These are phyloP conservation scores for Phytophthora cactorum DNA, from an alignment of 352 stramenopile species.

Conservation along the genomic window DNA sequence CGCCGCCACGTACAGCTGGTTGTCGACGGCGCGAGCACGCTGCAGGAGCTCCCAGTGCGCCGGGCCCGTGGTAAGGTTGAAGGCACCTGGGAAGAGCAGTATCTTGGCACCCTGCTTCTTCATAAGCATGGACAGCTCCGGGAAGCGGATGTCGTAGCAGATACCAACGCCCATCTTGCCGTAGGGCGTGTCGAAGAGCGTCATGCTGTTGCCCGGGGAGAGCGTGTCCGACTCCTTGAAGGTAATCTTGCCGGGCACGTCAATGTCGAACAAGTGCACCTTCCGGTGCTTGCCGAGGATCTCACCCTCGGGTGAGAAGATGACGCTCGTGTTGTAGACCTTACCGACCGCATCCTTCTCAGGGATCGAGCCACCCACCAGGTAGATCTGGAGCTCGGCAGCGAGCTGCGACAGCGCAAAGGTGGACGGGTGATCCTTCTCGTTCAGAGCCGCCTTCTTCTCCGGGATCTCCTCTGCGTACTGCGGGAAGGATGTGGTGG, in stretches of 20 bases:
- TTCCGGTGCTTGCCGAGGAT: slow-evolving; percentile 99
- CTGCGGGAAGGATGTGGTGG: slow-evolving; percentile 96
- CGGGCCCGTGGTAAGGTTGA: slow-evolving; percentile 93
- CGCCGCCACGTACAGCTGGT: slow-evolving; percentile 97
- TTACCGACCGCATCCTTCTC: slow-evolving; percentile 86
- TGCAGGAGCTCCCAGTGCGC: slow-evolving; percentile 99
- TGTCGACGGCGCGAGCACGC: slow-evolving; percentile 93
- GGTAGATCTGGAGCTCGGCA: slow-evolving; percentile 88
- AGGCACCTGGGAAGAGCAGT: slow-evolving; percentile 86
- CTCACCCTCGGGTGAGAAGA: slow-evolving; percentile 94
- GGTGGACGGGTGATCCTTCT: slow-evolving; percentile 83
- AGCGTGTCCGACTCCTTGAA: slow-evolving; percentile 99
- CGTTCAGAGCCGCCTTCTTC: slow-evolving; percentile 56
- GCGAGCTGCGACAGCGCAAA: slow-evolving; percentile 92
- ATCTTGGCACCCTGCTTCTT: slow-evolving; percentile 91
- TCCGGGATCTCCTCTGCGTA: slow-evolving; percentile 97
- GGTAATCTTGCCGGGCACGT: slow-evolving; percentile 98
- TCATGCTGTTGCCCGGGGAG: slow-evolving; percentile 89
- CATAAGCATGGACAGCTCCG: slow-evolving; percentile 98
- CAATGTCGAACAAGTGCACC: slow-evolving; percentile 99
- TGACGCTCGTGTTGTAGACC: slow-evolving; percentile 99
- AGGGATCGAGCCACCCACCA: slow-evolving; percentile 98
- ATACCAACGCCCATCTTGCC: slow-evolving; percentile 98
- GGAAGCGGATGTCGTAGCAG: slow-evolving; percentile 99
- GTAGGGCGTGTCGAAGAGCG: slow-evolving; percentile 88